Evolutionary conservation across 139 green algal genomes (phyloP), one percentile per base, ranked within the genome.

Genomic region (Limnomonas spitsbergensis): DNA sequence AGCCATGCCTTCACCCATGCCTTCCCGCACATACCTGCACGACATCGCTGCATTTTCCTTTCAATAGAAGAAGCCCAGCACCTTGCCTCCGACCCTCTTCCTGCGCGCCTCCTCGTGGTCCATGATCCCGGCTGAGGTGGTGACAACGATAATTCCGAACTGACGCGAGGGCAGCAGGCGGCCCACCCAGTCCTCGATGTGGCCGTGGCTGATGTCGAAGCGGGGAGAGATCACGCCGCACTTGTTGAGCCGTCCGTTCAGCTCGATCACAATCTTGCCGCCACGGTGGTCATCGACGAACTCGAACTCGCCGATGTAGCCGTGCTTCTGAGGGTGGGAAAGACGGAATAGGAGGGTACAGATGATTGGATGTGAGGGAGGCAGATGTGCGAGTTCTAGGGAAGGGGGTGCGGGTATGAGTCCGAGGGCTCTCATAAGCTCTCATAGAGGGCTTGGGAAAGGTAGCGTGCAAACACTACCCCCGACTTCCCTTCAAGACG

Each of bases 231-330:
- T 99, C 38, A 98, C 95, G 53, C 96, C 96, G 86, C 95, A 98
- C 88, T 99, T 99, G 93, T 99, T 99, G 61, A 99, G 90, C 66
- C 95, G 83, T 38, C 96, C 96, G 83, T 98, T 99, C 27, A 99
- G 90, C 90, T 99, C 94, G 40, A 99, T 94, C 9, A 99, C 96
- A 81, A 99, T 99, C 91, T 99, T 99, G 81, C 96, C 96, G 1
- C 86, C 88, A 37, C 96, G 89, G 85, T 98, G 96, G 92, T 99
- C 97, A 78, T 99, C 96, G 39, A 99, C 94, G 37, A 94, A 90
- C 86, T 99, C 96, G 82, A 99, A 99, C 91, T 99, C 96, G 81
- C 91, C 91, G 82, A 99, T 99, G 93, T 99, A 99, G 40, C 95
- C 95, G 82, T 98, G 89, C 86, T 91, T 92, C 84, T 89, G 73